Base-by-base conservation (phyloP, 352 stramenopile genomes). In the Phytophthora palmivora region DNA sequence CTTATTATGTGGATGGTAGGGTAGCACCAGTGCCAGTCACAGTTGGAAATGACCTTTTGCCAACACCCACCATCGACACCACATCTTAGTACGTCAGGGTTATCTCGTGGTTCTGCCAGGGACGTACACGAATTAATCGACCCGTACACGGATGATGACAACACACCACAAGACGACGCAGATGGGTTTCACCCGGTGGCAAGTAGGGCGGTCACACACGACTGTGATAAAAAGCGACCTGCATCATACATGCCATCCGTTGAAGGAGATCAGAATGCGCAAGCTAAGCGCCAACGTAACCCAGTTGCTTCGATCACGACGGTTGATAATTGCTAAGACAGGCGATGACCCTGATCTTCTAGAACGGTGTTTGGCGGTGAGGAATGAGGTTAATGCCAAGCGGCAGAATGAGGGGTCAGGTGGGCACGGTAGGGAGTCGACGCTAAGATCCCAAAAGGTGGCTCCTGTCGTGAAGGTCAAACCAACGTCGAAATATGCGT, bases 401-500 rank as follows among this genome's bases (percentile, higher is more conserved):
- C 14, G 7, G 19, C 47, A 47, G 15, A 26, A 15, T 5, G 15
- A 28, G 10, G 18, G 6, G 32, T 16, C 16, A 30, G 2, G 2
- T 12, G 24, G 33, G 10, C 24, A 28, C 24, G 24, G 24, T 28
- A 28, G 24, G 24, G 24, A 28, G 24, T 28, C 24, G 24, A 28
- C 24, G 24, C 6, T 28, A 28, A 28, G 24, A 28, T 28, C 24
- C 24, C 30, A 34, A 14, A 34, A 12, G 30, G 7, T 12, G 10
- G 7, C 11, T 44, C 10, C 12, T 24, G 38, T 24, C 16, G 5
- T 9, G 26, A 52, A 45, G 8, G 15, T 2, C 28, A 52, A 48
- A 16, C 15, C 15, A 22, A 41, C 42, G 7, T 62, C 42, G 1
- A 62, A 62, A 10, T 62, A 62, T 15, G 21, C 34, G 15, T 62